Evolutionary conservation across 371 early-diverging fungal genomes (phyloP).

Genomic region (Actinomortierella ambigua): DNA sequence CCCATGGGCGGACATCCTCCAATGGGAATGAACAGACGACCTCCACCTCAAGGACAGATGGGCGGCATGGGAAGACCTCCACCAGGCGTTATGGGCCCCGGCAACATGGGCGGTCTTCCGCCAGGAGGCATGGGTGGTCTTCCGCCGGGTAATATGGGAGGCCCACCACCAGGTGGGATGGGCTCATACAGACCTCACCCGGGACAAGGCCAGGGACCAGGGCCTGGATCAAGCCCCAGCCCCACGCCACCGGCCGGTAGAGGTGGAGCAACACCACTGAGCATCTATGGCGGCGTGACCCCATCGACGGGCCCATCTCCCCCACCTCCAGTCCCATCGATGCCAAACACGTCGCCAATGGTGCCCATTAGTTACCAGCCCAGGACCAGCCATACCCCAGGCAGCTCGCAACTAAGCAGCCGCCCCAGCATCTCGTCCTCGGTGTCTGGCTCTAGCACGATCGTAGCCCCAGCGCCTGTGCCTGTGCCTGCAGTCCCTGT

Average conservation of each 20-base stretch:
- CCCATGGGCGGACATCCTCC: conserved; percentile 36
- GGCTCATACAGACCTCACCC: conserved; percentile 5
- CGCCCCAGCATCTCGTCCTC: conserved; percentile 9
- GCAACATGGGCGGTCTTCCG: too few relatives aligned
- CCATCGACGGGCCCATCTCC: conserved; percentile 3
- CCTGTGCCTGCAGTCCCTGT: conserved; percentile 1
- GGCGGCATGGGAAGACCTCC: conserved; percentile 19
- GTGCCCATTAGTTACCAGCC: conserved; percentile 29
- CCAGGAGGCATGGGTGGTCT: conserved; percentile 10
- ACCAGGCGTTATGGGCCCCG: conserved; percentile 14
- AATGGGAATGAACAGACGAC: conserved; percentile 20
- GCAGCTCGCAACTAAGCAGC: conserved; percentile 2
- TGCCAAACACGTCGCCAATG: conserved; percentile 15
- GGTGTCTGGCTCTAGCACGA: conserved; percentile 4
- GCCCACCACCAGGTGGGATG: conserved; percentile 10
- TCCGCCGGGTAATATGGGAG: conserved; percentile 4
- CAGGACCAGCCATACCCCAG: conserved; percentile 22
- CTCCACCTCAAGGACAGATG: conserved; percentile 12
- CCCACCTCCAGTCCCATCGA: conserved; percentile 5
- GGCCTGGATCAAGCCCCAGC: too few relatives aligned
- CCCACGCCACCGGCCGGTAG: conserved; percentile 7
- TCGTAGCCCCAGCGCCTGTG: conserved; percentile 4
- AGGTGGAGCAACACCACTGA: conserved; percentile 10
- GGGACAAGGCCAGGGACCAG: conserved; percentile 7
- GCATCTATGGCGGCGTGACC: conserved; percentile 39